phyloP scores from a whole-genome alignment of 495 filamentous ascomycete species.

The Penicillium coffeae region DNA sequence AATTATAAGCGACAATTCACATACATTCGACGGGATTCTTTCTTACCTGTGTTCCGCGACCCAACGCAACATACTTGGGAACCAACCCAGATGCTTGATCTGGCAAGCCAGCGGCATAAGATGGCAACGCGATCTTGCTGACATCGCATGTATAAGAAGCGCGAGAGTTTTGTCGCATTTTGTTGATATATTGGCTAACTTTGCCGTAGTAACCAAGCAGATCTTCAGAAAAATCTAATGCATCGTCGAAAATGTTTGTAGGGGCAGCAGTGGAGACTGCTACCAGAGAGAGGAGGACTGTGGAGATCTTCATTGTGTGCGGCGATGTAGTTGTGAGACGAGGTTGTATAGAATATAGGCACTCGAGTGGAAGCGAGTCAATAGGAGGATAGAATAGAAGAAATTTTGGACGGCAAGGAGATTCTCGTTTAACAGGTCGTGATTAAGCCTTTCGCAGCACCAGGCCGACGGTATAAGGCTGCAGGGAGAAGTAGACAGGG shows the following conservation, averaged over 20 bases:
- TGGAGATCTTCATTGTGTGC: conserved; percentile 28
- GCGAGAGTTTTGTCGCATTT: conserved; percentile 12
- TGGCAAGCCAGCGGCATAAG: conserved; percentile 49
- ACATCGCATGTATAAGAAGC: conserved; percentile 28
- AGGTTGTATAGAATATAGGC: not conserved
- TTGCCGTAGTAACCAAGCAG: conserved; percentile 34
- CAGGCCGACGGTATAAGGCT: conserved; percentile 11
- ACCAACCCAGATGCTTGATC: conserved; percentile 49
- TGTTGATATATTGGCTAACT: conserved; percentile 38
- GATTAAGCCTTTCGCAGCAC: conserved; percentile 15
- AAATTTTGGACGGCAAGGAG: not conserved
- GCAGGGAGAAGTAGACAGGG: not conserved
- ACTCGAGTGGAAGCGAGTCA: not conserved
- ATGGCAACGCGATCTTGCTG: conserved; percentile 37
- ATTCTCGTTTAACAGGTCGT: not conserved
- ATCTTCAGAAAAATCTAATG: conserved; percentile 37
- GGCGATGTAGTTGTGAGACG: not conserved
- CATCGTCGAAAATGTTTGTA: conserved; percentile 27
- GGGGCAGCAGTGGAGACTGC: conserved; percentile 36
- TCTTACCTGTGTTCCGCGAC: conserved; percentile 67
- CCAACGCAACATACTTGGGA: conserved; percentile 75
- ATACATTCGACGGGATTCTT: not conserved
- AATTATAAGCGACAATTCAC: not conserved
- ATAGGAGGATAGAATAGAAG: not conserved
- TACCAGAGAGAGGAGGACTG: conserved; percentile 27